These are phyloP conservation scores for Umbelopsis sp. DNA, from an alignment of 192 early-diverging fungal species.

Conservation along the genomic window DNA sequence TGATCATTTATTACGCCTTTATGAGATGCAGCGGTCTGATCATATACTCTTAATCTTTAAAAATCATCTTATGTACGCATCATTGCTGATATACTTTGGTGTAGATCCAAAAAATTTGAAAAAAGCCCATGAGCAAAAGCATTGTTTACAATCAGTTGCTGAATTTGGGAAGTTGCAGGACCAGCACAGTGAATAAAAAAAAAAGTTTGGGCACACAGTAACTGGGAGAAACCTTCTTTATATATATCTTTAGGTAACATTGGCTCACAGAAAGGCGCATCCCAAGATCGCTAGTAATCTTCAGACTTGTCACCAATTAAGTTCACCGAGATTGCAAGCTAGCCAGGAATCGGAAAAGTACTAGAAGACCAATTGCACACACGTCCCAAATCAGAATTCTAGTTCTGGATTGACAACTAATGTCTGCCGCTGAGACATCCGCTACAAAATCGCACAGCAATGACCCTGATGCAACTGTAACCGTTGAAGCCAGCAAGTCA, in stretches of 20 bases:
- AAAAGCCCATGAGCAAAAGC: no score
- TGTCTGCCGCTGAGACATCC: neutral
- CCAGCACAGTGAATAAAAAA: conserved; percentile 1
- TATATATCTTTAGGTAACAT: neutral
- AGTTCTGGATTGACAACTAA: neutral
- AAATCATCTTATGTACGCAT: no score
- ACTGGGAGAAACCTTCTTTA: neutral
- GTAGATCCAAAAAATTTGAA: no score
- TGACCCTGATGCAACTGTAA: neutral
- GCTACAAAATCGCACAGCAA: neutral
- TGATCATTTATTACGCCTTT: no score
- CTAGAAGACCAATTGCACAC: neutral
- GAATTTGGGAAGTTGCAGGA: conserved; percentile 12
- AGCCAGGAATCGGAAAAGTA: no score
- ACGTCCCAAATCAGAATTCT: neutral
- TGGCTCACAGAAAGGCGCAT: neutral
- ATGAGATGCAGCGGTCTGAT: no score
- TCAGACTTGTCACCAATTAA: neutral
- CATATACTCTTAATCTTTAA: no score
- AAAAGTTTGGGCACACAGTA: neutral
- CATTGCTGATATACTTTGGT: no score
- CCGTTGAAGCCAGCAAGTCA: neutral
- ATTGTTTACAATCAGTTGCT: conserved; percentile 21
- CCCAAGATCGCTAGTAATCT: neutral
- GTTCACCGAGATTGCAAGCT: neutral